These are phyloP conservation scores for Thelonectria blattea DNA, from an alignment of 2,329 filamentous ascomycete genomes.

Conservation along the genomic window DNA sequence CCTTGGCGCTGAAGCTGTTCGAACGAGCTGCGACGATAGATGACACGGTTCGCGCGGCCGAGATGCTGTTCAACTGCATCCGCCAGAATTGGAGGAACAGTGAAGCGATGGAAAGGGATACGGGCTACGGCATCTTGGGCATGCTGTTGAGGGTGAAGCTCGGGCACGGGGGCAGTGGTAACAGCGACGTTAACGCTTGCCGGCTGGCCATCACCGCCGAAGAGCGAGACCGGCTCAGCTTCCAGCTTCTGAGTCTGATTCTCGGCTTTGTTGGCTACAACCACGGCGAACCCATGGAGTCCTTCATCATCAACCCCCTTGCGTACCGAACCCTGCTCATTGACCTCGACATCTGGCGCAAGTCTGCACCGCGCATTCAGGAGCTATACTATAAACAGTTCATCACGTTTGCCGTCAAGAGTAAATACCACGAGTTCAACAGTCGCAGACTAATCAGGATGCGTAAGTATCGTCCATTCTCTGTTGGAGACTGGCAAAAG, in stretches of 20 bases:
- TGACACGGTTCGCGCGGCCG: conserved; percentile 75
- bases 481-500: conserved; percentile 22
- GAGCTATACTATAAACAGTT: conserved; percentile 95
- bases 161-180: conserved; percentile 53
- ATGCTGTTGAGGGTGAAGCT: conserved; percentile 85
- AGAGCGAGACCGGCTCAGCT: conserved; percentile 61
- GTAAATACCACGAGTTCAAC: conserved; percentile 93
- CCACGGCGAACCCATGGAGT: conserved; percentile 77
- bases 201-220: conserved; percentile 56
- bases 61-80: conserved; percentile 85
- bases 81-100: conserved; percentile 96
- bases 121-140: conserved; percentile 88
- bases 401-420: conserved; percentile 82
- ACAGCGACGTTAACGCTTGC: conserved; percentile 40
- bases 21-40: conserved; percentile 75
- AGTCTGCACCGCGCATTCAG: conserved; percentile 76
- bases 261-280: conserved; percentile 90
- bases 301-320: conserved; percentile 93
- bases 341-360: conserved; percentile 92
- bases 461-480: conserved; percentile 63
- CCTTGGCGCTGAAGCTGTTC: conserved; percentile 82
- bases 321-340: conserved; percentile 92
- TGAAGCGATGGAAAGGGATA: conserved; percentile 96
- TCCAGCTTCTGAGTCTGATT: conserved; percentile 75
- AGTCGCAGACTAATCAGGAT: conserved; percentile 85